Conservation (phyloP, 495 filamentous ascomycete species). For the Penicillium ochrochloron region DNA sequence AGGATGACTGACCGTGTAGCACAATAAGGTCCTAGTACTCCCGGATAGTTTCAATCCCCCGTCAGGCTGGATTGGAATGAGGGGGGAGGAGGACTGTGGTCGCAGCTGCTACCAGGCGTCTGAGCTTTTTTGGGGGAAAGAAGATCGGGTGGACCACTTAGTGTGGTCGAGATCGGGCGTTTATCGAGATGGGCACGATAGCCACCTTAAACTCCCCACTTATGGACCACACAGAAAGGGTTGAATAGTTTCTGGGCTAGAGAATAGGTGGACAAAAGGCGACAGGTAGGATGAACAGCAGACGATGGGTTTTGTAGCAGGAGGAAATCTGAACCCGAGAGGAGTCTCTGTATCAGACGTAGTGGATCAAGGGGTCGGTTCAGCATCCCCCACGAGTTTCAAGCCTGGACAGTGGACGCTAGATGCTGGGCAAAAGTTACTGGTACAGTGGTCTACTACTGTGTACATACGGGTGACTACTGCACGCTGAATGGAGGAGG, state of each 20-base stretch:
- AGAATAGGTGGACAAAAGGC: neutral
- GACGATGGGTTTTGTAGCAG: conserved; percentile 9
- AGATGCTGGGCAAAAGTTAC: neutral
- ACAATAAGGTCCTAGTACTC: conserved; percentile 10
- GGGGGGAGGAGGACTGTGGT: neutral
- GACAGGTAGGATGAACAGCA: neutral
- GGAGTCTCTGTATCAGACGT: neutral
- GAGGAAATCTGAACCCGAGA: neutral
- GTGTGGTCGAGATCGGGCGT: conserved; percentile 29
- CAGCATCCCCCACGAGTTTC: conserved; percentile 27
- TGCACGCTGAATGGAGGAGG: too few species aligned
- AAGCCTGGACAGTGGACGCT: neutral
- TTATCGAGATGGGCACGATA: conserved; percentile 25
- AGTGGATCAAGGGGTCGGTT: conserved; percentile 22
- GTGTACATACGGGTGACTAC: too few species aligned
- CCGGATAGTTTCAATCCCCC: conserved; percentile 2
- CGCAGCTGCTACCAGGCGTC: conserved; percentile 7
- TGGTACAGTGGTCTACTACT: too few species aligned
- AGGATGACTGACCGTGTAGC: conserved; percentile 22
- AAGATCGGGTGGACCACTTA: conserved; percentile 32
- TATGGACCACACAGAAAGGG: neutral
- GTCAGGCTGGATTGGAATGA: conserved; percentile 25
- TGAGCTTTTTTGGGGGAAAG: conserved; percentile 31
- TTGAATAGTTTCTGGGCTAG: neutral
- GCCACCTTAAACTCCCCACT: neutral